A percentile compares a stretch with the other conserved stretches of the same genome.
phyloP scores from a whole-genome alignment of 768 basidiomycete genomes.

The Pleurotus cornucopiae region DNA sequence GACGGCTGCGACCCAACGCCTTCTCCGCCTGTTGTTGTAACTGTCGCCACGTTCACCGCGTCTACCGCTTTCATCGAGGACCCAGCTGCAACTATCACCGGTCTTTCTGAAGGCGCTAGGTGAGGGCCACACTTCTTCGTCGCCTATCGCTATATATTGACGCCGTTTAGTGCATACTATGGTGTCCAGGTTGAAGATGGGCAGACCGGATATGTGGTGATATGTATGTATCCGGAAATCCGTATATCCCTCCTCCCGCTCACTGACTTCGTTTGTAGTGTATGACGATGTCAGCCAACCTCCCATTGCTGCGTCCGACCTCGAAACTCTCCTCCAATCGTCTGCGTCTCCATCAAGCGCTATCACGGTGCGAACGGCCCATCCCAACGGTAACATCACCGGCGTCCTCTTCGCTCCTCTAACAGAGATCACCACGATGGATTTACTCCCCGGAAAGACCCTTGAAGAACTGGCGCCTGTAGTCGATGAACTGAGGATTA shows the following conservation, averaged over 20 bases:
- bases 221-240: not conserved
- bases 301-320: not conserved
- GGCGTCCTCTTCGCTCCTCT: not conserved
- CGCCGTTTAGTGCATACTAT: not conserved
- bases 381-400: slow-evolving; percentile 1
- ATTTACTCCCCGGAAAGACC: not conserved
- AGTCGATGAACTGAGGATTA: not conserved
- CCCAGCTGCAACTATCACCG: not conserved
- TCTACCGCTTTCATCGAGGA: not conserved
- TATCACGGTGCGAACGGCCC: not conserved
- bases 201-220: slow-evolving; percentile 4
- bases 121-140: not conserved
- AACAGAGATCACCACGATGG: slow-evolving; percentile 1
- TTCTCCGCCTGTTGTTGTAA: not conserved
- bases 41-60: not conserved
- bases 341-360: not conserved
- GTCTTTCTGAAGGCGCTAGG: not conserved
- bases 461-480: not conserved
- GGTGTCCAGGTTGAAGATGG: slow-evolving; percentile 5
- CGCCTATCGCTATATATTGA: too few species aligned
- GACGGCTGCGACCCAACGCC: not conserved
- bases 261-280: not conserved
- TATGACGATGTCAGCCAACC: not conserved
- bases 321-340: not conserved
- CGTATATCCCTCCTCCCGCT: too few species aligned